phyloP scores from a whole-genome alignment of 2,329 filamentous ascomycete genomes.

The Pseudocercospora eumusae region DNA sequence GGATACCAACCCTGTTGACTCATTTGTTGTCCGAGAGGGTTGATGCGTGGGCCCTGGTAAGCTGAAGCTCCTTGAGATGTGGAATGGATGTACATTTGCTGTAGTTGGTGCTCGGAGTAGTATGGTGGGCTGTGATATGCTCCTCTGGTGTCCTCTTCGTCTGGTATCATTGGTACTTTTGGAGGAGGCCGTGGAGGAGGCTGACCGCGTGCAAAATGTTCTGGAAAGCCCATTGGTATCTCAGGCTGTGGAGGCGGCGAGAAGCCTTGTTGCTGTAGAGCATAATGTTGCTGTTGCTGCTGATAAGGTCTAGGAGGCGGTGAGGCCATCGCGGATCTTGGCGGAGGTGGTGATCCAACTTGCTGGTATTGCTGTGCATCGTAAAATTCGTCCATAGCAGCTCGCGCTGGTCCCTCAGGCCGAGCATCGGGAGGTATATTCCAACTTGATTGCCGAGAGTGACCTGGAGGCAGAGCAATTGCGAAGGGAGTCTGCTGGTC shows the following conservation, averaged over 20 bases:
- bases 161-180: background rate
- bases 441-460: slow-evolving; percentile 9
- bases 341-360: background rate
- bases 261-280: slow-evolving; percentile 9
- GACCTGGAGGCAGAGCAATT: slow-evolving; percentile 26
- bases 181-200: background rate
- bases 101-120: background rate
- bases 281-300: slow-evolving; percentile 22
- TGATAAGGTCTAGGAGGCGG: slow-evolving; percentile 1
- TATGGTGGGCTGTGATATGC: slow-evolving; percentile 7
- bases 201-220: slow-evolving; percentile 6
- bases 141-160: background rate
- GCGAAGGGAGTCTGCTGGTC: slow-evolving; percentile 38
- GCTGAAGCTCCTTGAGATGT: background rate
- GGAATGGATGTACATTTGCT: slow-evolving; percentile 4
- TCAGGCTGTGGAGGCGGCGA: background rate
- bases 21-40: background rate
- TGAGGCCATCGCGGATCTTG: background rate
- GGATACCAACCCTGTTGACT: slow-evolving; percentile 11
- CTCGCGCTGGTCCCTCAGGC: background rate
- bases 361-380: slow-evolving; percentile 16
- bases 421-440: background rate
- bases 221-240: background rate
- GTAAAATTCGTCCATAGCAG: background rate
- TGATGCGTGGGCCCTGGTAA: background rate